phyloP scores from a whole-genome alignment of 805 yeast species.

The Nakazawaea sp. region DNA sequence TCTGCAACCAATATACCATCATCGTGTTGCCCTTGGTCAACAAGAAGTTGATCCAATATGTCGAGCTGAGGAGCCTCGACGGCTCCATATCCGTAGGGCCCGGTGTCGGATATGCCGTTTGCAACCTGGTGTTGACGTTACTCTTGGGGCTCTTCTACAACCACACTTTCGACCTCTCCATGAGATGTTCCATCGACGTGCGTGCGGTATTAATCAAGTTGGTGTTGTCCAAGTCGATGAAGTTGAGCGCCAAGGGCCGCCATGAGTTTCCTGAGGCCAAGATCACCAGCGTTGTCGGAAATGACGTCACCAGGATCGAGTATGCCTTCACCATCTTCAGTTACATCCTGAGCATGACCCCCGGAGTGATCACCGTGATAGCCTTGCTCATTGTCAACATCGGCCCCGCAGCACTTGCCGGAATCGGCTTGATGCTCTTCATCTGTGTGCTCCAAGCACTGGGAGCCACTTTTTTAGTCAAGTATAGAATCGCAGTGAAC shows the following conservation, averaged over 20 bases:
- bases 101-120: background rate
- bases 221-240: slow-evolving; percentile 29
- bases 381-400: slow-evolving; percentile 27
- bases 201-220: slow-evolving; percentile 33
- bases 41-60: too few relatives aligned
- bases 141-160: background rate
- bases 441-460: slow-evolving; percentile 28
- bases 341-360: slow-evolving; percentile 32
- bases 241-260: slow-evolving; percentile 25
- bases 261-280: slow-evolving; percentile 29
- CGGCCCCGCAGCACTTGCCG: slow-evolving; percentile 34
- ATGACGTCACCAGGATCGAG: slow-evolving; percentile 36
- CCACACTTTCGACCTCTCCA: slow-evolving; percentile 33
- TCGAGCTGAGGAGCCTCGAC: too few relatives aligned
- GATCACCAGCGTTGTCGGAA: slow-evolving; percentile 32
- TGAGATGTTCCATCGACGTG: slow-evolving; percentile 33
- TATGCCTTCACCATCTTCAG: too few relatives aligned
- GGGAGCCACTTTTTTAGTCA: slow-evolving; percentile 27
- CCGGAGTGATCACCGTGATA: too few relatives aligned
- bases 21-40: too few relatives aligned
- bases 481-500: slow-evolving; percentile 28
- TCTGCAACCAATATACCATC: too few relatives aligned
- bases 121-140: background rate
- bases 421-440: slow-evolving; percentile 32
- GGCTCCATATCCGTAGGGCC: background rate